These are phyloP conservation scores for Gleditsia sinensis DNA, from an alignment of 306 rosid genomes.

Conservation along the genomic window DNA sequence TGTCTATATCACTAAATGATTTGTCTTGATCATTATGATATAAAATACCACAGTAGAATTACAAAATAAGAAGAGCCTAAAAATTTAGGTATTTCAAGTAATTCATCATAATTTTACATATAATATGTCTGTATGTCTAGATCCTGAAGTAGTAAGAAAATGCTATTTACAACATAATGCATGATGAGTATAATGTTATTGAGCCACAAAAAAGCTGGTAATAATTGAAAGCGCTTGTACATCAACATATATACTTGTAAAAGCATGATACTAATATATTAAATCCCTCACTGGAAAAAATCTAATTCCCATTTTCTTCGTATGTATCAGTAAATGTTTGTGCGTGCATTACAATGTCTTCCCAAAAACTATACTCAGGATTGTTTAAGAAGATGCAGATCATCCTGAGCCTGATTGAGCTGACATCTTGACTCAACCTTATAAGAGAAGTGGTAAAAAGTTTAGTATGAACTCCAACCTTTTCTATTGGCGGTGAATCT, in stretches of 20 bases:
- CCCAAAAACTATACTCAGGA: not conserved
- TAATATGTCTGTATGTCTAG: not conserved
- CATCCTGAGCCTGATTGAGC: not conserved
- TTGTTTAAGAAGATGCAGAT: not conserved
- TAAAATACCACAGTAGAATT: not conserved
- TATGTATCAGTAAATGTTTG: not conserved
- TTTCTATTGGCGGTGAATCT: conserved; percentile 67
- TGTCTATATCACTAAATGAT: not conserved
- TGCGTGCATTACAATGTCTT: not conserved
- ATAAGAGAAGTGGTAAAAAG: conserved; percentile 1
- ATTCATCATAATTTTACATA: not conserved
- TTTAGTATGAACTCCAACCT: conserved; percentile 47
- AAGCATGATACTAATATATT: not conserved
- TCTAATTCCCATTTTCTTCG: not conserved
- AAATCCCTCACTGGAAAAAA: not conserved
- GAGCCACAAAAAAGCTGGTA: not conserved
- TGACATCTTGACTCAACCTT: not conserved
- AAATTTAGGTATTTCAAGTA: not conserved
- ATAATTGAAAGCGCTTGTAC: not conserved
- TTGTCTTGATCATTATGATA: not conserved
- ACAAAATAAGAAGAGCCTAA: not conserved
- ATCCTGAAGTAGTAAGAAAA: not conserved
- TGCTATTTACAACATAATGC: not conserved
- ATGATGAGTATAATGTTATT: not conserved
- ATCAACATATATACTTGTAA: not conserved